Base-by-base conservation (phyloP, 2,329 filamentous ascomycete species). In the Talaromyces sp. region DNA sequence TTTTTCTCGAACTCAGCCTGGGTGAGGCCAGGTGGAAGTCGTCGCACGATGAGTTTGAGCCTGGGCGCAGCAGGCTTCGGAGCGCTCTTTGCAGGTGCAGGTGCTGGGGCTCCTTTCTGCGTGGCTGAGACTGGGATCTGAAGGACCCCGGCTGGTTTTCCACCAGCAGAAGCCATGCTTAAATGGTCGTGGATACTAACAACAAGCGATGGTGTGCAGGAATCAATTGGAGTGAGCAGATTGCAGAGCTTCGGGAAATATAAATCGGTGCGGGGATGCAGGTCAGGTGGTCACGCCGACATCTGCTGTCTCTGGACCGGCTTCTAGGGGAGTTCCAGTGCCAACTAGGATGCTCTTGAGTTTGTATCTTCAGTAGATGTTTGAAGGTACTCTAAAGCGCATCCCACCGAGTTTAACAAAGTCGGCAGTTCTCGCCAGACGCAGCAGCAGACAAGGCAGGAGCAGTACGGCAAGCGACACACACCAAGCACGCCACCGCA, bases 21-120 rank as follows among this genome's bases (percentile, higher is more conserved):
- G 0, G 90, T 96, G 73, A 99, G 81, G 9, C 89, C 91, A 1
- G 95, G 93, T 10, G 95, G 91, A 4, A 99, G 83, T 60, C 93
- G 85, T 57, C 96, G 87, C 58, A 97, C 82, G 26, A 96, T 82
- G 13, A 96, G 82, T 80, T 98, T 98, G 69, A 96, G 84, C 19
- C 90, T 89, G 60, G 86, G 83, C 19, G 81, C 74, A 2, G 83
- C 73, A 3, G 71, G 71, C 59, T 78, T 78, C 41, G 75, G 68
- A 6, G 71, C 68, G 57, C 78, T 75, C 73, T 81, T 87, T 53
- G 77, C 69, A 3, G 78, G 64, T 31, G 76, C 61, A 51, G 80
- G 74, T 41, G 73, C 14, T 17, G 55, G 11, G 31, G 43, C 10
- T 29, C 49, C 67, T 70, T 72, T 80, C 67, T 74, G 79, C 2